Evolutionary conservation across 192 early-diverging fungal species (phyloP).

Genomic region (Entomortierella parvispora): DNA sequence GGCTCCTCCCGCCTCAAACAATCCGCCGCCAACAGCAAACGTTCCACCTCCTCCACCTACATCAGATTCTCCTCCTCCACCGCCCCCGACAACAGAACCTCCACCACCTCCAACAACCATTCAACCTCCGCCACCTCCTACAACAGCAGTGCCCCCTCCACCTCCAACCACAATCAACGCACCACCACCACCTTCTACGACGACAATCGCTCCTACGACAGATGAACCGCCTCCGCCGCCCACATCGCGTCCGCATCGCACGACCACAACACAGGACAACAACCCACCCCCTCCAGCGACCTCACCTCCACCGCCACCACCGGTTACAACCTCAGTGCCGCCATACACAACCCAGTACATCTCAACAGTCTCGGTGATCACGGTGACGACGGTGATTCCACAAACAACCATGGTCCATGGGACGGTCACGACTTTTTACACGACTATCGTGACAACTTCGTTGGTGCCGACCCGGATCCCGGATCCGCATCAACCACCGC

Average conservation of each 20-base stretch:
- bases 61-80: not conserved
- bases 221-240: not conserved
- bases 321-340: no score
- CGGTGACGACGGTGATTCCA: slow-evolving; percentile 21
- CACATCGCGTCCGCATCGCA: not conserved
- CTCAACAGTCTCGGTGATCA: slow-evolving; percentile 25
- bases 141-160: not conserved
- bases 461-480: slow-evolving; percentile 19
- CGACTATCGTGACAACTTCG: slow-evolving; percentile 1
- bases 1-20: no score
- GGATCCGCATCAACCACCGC: slow-evolving; percentile 22
- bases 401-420: slow-evolving; percentile 31
- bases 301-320: not conserved
- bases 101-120: not conserved
- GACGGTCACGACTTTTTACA: slow-evolving; percentile 9
- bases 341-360: slow-evolving; percentile 39
- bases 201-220: not conserved
- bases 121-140: slow-evolving; percentile 5
- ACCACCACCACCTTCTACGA: not conserved
- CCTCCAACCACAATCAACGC: not conserved
- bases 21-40: not conserved
- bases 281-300: not conserved
- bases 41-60: not conserved
- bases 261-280: not conserved
- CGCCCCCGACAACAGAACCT: slow-evolving; percentile 1